Base-by-base conservation (phyloP, 23 red algal species). In the Gracilaria caudata region DNA sequence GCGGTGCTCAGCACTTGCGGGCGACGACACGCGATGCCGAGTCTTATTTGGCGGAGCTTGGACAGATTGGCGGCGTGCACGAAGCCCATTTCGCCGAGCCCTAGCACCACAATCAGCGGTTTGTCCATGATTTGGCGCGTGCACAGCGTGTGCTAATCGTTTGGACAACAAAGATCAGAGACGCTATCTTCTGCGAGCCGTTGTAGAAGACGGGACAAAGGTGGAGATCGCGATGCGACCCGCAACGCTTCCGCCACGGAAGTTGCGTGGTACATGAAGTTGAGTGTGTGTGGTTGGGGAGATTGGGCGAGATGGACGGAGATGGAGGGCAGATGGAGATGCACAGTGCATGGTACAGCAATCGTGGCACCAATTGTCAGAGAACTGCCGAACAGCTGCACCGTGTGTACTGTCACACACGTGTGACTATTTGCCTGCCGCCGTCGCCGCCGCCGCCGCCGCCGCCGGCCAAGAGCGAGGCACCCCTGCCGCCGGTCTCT, bases 81-180 rank as follows among this genome's bases (percentile, higher is more conserved):
- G 70, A 60, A 71, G 51, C 95, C 95, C 95, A 98, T 98, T 61
- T 98, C 95, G 13, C 95, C 95, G 63, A 98, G 79, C 12, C 95
- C 95, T 16, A 98, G 63, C 28, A 98, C 91, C 41, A 84, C 86
- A 34, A 98, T 44, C 12, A 91, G 41, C 7, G 86, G 76, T 43
- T 86, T 84, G 14, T 73, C 73, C 71, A 76, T 80, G 66, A n/a
- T n/a, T n/a, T n/a, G n/a, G n/a, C n/a, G n/a, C n/a, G n/a, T n/a
- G n/a, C n/a, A n/a, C n/a, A n/a, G n/a, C n/a, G n/a, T n/a, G n/a
- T n/a, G n/a, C n/a, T n/a, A n/a, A n/a, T n/a, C n/a, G n/a, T n/a
- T n/a, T n/a, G n/a, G n/a, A n/a, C n/a, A n/a, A n/a, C n/a, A n/a
- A n/a, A n/a, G n/a, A n/a, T n/a, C n/a, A n/a, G n/a, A n/a, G n/a